Evolutionary conservation across 306 rosid genomes (phyloP).

Genomic region (Dryas octopetala): DNA sequence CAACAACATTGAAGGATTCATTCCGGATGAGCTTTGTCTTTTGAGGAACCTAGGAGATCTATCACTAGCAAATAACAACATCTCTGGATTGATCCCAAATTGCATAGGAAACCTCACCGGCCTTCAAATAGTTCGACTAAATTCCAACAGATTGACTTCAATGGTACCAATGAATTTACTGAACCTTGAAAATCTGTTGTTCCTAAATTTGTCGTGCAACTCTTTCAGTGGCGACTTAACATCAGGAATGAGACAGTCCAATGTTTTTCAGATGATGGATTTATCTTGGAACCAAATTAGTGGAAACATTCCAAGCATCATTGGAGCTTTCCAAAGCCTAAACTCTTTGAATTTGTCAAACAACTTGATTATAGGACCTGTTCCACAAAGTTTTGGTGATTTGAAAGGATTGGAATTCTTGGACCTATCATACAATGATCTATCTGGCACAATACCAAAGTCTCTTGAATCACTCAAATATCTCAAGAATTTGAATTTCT

Average conservation of each 20-base stretch:
- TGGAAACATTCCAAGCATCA: conserved; percentile 8
- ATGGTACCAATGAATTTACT: background rate
- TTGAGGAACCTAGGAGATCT: conserved; percentile 13
- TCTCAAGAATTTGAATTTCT: too few species aligned
- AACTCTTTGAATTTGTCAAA: conserved; percentile 3
- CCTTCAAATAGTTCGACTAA: background rate
- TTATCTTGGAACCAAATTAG: background rate
- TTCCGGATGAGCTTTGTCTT: conserved; percentile 29
- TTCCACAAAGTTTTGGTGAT: background rate
- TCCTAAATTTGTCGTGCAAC: conserved; percentile 1
- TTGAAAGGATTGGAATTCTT: background rate
- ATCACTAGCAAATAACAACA: conserved; percentile 16
- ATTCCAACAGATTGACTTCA: background rate
- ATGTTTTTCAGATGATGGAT: background rate
- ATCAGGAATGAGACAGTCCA: background rate
- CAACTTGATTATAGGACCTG: conserved; percentile 6
- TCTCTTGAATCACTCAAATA: too few species aligned
- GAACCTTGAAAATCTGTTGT: background rate
- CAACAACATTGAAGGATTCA: conserved; percentile 23
- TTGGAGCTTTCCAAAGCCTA: conserved; percentile 3
- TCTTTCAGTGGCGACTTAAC: conserved; percentile 3
- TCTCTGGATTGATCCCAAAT: conserved; percentile 27
- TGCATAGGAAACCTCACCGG: background rate
- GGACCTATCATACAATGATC: conserved; percentile 6
- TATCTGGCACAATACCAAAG: background rate